Conservation (phyloP, 352 stramenopile genomes). For the Globisporangium uncinulatum region DNA sequence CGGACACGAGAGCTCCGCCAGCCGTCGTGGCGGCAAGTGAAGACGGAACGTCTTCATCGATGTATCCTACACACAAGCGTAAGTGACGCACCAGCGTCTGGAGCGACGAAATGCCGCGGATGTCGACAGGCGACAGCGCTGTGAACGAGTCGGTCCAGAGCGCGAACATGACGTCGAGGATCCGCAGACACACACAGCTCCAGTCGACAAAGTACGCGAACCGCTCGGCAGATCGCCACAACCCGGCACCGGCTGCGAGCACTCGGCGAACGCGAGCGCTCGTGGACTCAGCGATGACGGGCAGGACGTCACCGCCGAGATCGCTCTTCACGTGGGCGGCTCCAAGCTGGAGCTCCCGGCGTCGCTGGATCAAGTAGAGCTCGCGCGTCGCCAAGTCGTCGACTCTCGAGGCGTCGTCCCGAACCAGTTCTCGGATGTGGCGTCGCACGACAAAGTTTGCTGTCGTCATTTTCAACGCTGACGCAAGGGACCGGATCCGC, state of each 20-base stretch:
- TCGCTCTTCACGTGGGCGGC: neutral
- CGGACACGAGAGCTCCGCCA: neutral
- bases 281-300: neutral
- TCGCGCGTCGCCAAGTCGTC: constrained; percentile 1
- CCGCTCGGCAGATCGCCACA: neutral
- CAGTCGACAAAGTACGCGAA: constrained; percentile 11
- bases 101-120: constrained; percentile 41
- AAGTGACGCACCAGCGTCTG: constrained; percentile 22
- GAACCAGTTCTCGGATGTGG: neutral
- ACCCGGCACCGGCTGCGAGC: neutral
- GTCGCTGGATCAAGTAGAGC: constrained; percentile 1
- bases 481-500: neutral
- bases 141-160: constrained; percentile 64
- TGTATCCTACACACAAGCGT: neutral
- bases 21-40: too few species aligned
- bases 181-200: constrained; percentile 22
- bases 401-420: neutral
- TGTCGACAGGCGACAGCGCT: constrained; percentile 43
- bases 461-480: neutral
- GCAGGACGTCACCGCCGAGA: neutral
- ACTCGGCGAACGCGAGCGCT: neutral
- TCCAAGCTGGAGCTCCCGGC: neutral
- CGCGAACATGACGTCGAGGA: constrained; percentile 26
- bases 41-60: too few species aligned
- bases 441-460: neutral